A percentile compares a stretch with the other conserved stretches of the same genome.
Conservation (phyloP, 495 filamentous ascomycete species). For the Aspergillus nanangensis region DNA sequence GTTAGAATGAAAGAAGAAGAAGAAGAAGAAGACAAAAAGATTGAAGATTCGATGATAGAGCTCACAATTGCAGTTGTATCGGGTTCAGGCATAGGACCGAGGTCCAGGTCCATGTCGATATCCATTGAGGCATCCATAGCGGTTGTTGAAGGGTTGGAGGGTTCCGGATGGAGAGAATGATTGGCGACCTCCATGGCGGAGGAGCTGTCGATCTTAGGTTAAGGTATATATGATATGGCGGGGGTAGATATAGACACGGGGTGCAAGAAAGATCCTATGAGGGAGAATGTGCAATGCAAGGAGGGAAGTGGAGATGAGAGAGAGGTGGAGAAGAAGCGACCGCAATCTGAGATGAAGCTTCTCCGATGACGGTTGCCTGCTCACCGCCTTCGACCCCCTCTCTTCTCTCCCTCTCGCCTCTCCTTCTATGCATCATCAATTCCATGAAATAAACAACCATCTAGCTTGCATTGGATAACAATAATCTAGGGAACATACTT, state of each 20-base stretch:
- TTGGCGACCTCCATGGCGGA: conserved; percentile 20
- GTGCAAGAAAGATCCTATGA: neutral
- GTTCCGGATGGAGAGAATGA: conserved; percentile 4
- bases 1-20: neutral
- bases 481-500: too few relatives aligned
- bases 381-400: too few relatives aligned
- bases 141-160: conserved; percentile 6
- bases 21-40: neutral
- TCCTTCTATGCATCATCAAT: too few relatives aligned
- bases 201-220: too few relatives aligned
- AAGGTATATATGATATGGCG: neutral
- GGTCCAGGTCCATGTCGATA: conserved; percentile 72
- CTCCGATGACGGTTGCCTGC: too few relatives aligned
- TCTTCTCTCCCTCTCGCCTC: too few relatives aligned
- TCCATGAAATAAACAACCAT: too few relatives aligned
- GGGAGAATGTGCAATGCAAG: too few relatives aligned
- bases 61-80: conserved; percentile 34
- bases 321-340: too few relatives aligned
- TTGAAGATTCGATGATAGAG: neutral
- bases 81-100: conserved; percentile 45
- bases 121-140: conserved; percentile 55
- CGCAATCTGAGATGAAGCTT: too few relatives aligned
- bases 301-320: too few relatives aligned
- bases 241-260: neutral
- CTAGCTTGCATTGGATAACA: too few relatives aligned